Percentiles rank a stretch among this genome's conserved stretches.
phyloP scores from a whole-genome alignment of 176 grass and related monocot species.

The Cenchrus fungigraminus region DNA sequence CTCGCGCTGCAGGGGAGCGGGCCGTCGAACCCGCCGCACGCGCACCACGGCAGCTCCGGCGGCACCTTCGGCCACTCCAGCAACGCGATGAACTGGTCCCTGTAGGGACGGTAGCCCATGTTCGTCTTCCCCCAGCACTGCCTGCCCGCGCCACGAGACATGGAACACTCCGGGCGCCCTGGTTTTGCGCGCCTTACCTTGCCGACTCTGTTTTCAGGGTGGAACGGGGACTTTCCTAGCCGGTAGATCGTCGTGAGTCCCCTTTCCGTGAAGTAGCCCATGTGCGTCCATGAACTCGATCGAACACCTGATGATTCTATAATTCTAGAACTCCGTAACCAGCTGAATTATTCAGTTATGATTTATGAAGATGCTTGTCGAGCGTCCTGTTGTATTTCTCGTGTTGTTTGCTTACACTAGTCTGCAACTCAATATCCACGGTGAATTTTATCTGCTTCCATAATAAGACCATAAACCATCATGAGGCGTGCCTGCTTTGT shows the following conservation, averaged over 20 bases:
- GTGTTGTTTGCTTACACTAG: not conserved
- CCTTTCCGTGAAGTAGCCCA: conserved; percentile 28
- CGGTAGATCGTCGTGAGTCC: conserved; percentile 18
- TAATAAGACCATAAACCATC: not conserved
- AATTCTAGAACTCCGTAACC: conserved; percentile 25
- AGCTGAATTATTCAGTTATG: conserved; percentile 14
- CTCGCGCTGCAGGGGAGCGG: conserved; percentile 77
- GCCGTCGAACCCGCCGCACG: conserved; percentile 25
- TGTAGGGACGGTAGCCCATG: conserved; percentile 33
- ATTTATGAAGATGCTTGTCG: conserved; percentile 29
- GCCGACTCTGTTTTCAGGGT: conserved; percentile 32
- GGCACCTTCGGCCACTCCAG: conserved; percentile 60
- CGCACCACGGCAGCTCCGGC: conserved; percentile 45
- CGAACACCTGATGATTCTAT: conserved; percentile 24
- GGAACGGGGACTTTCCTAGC: conserved; percentile 19
- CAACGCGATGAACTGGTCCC: conserved; percentile 76
- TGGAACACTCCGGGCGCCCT: conserved; percentile 44
- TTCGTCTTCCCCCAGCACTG: too few species aligned
- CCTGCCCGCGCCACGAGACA: conserved; percentile 25
- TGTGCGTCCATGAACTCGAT: conserved; percentile 44
- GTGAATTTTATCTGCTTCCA: not conserved
- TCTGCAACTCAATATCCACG: not conserved
- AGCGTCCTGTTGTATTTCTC: not conserved
- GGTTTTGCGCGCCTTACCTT: conserved; percentile 49
- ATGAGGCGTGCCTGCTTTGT: not conserved